Evolutionary conservation across 768 basidiomycete genomes (phyloP).

Genomic region (Lentinus tigrinus): DNA sequence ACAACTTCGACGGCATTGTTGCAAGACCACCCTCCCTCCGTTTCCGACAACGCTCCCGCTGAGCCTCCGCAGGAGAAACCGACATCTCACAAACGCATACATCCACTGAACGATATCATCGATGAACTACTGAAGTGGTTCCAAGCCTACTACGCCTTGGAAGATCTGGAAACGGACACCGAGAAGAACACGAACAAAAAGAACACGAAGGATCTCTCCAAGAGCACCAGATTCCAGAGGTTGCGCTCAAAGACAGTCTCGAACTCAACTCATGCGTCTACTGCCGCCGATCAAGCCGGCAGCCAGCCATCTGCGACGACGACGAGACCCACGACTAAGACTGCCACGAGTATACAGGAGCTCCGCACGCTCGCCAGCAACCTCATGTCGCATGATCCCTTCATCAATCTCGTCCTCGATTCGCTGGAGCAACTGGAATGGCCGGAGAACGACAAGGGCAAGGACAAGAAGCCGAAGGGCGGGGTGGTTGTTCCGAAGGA

Average conservation of each 20-base stretch:
- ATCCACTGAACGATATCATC: neutral
- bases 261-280: no score
- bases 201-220: no score
- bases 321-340: no score
- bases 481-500: no score
- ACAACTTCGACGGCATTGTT: neutral
- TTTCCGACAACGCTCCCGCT: no score
- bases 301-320: no score
- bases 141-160: neutral
- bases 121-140: constrained; percentile 1
- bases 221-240: no score
- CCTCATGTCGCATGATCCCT: neutral
- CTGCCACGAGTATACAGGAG: no score
- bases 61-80: no score
- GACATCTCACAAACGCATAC: neutral
- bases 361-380: neutral
- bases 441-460: neutral
- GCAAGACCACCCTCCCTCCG: neutral
- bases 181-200: neutral
- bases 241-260: no score
- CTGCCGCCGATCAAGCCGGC: no score
- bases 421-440: neutral
- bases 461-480: neutral
- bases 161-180: neutral
- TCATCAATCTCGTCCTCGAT: neutral